Evolutionary conservation across 306 rosid species (phyloP).

Genomic region (Corylus americana): DNA sequence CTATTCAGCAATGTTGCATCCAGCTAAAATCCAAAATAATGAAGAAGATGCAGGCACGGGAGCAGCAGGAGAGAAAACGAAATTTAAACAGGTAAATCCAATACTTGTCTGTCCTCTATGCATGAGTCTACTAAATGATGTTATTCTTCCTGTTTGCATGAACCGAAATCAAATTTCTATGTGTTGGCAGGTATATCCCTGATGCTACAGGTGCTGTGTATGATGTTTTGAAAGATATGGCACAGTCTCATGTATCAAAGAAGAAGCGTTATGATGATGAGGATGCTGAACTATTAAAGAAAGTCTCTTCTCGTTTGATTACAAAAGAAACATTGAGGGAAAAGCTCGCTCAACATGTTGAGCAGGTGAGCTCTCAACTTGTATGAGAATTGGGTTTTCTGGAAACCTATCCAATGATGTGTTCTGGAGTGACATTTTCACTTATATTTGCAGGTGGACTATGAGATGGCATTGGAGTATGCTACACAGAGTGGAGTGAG

Average conservation of each 20-base stretch:
- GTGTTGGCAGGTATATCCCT: slow-evolving; percentile 71
- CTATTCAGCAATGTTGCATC: slow-evolving; percentile 90
- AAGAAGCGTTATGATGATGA: slow-evolving; percentile 53
- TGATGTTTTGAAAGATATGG: slow-evolving; percentile 64
- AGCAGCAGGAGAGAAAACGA: slow-evolving; percentile 96
- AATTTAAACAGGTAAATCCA: slow-evolving; percentile 67
- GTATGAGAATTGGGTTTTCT: not conserved
- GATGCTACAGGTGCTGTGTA: slow-evolving; percentile 71
- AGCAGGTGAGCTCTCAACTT: slow-evolving; percentile 57
- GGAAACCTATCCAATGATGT: not conserved
- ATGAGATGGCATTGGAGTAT: slow-evolving; percentile 92
- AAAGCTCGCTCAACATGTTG: slow-evolving; percentile 87
- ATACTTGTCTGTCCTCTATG: slow-evolving; percentile 20
- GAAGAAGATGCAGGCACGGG: slow-evolving; percentile 94
- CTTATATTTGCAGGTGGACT: slow-evolving; percentile 73
- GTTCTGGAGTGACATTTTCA: not conserved
- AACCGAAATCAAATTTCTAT: slow-evolving; percentile 24
- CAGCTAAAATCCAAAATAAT: slow-evolving; percentile 90
- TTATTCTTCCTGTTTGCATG: slow-evolving; percentile 13
- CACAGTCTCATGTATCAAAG: slow-evolving; percentile 56
- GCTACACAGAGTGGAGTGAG: slow-evolving; percentile 93
- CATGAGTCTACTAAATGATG: slow-evolving; percentile 18
- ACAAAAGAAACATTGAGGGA: slow-evolving; percentile 75
- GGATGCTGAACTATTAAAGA: slow-evolving; percentile 57
- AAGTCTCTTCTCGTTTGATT: slow-evolving; percentile 58